Percentiles rank a stretch among this genome's conserved stretches.
phyloP scores from a whole-genome alignment of 345 rosid genomes.

The Eucalyptus sideroxylon region DNA sequence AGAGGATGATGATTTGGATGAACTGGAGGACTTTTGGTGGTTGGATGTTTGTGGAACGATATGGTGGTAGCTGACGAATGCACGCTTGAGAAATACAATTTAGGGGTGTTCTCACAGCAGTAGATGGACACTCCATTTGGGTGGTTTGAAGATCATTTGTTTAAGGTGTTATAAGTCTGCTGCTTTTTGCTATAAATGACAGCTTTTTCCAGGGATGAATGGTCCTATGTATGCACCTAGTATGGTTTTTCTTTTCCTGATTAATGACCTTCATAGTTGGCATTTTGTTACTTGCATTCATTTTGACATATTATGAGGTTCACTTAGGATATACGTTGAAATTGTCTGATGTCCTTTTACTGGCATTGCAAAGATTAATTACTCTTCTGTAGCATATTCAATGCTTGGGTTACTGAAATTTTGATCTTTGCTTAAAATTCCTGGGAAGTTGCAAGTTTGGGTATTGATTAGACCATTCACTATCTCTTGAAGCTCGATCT shows the following conservation, averaged over 20 bases:
- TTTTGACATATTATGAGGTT: background rate
- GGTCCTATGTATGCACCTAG: background rate
- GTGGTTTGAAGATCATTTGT: background rate
- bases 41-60: background rate
- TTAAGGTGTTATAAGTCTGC: background rate
- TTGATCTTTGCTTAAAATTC: background rate
- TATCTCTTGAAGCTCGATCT: background rate
- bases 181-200: background rate
- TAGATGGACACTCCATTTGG: background rate
- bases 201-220: background rate
- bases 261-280: background rate
- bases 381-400: background rate
- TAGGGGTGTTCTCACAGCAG: background rate
- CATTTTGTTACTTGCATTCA: background rate
- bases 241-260: background rate
- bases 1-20: background rate
- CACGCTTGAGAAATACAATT: background rate
- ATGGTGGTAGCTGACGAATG: background rate
- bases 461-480: background rate
- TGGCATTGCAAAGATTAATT: background rate
- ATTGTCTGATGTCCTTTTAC: background rate
- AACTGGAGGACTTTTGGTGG: background rate
- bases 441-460: background rate
- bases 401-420: background rate
- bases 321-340: background rate